Conservation (phyloP, 2,329 filamentous ascomycete species). For the Alternaria triticimaculans region DNA sequence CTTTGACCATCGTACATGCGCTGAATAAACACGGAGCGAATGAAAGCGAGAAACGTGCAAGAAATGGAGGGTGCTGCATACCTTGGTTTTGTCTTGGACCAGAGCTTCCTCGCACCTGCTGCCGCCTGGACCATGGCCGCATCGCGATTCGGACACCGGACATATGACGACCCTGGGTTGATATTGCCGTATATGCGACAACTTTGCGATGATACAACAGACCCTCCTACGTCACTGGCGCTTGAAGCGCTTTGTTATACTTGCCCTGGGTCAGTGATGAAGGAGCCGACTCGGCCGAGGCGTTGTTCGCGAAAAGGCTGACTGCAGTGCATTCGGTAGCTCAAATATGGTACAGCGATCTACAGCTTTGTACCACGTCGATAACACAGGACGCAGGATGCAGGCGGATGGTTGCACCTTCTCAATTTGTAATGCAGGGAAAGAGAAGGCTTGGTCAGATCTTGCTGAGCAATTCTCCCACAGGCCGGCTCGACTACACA, state of each 20-base stretch:
- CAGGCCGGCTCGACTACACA: too few relatives aligned
- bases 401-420: neutral
- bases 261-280: neutral
- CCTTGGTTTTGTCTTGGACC: neutral
- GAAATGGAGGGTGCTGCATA: neutral
- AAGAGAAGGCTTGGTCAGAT: neutral
- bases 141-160: neutral
- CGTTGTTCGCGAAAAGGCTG: neutral
- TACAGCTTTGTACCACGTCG: neutral
- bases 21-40: neutral
- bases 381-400: neutral
- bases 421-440: neutral
- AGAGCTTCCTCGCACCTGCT: neutral
- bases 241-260: neutral
- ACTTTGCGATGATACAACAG: neutral
- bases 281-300: neutral
- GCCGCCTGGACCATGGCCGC: neutral
- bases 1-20: neutral
- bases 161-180: neutral
- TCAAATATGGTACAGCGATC: neutral
- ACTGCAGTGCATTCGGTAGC: neutral
- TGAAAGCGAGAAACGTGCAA: neutral
- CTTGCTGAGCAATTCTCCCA: neutral
- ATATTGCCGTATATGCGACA: neutral
- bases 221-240: neutral